Percentiles rank a stretch among this genome's conserved stretches.
These are phyloP conservation scores for Tricholoma sp. DNA, from an alignment of 768 basidiomycete genomes.

Conservation along the genomic window DNA sequence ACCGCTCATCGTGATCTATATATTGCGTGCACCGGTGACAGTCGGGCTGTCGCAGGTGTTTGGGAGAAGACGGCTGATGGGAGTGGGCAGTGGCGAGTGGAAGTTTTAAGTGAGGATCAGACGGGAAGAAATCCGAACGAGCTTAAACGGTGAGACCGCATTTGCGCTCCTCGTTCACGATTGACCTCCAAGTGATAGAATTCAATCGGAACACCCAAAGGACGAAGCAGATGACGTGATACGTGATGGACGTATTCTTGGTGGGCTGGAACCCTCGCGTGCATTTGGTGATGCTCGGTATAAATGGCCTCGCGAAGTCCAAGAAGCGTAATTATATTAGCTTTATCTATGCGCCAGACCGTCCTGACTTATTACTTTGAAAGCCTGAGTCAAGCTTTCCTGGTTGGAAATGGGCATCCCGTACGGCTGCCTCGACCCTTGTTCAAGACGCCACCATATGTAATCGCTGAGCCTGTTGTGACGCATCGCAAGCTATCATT, in stretches of 20 bases:
- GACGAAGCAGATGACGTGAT: constrained; percentile 74
- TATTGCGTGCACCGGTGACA: constrained; percentile 90
- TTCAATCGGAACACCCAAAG: constrained; percentile 78
- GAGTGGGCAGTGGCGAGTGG: constrained; percentile 80
- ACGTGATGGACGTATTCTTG: constrained; percentile 75
- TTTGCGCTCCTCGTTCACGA: neutral
- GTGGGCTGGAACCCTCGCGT: constrained; percentile 81
- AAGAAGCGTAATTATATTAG: constrained; percentile 52
- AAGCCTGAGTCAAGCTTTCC: constrained; percentile 58
- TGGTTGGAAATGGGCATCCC: constrained; percentile 53
- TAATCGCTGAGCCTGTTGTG: constrained; percentile 78
- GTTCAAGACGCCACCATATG: constrained; percentile 90
- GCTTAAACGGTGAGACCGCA: constrained; percentile 57
- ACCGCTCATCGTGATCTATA: constrained; percentile 79
- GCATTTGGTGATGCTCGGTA: constrained; percentile 90
- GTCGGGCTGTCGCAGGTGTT: constrained; percentile 91
- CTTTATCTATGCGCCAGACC: neutral
- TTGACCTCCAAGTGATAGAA: constrained; percentile 33
- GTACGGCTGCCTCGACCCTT: constrained; percentile 55
- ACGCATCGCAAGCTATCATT: constrained; percentile 69
- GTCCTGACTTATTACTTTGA: constrained; percentile 1
- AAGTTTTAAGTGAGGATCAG: constrained; percentile 94
- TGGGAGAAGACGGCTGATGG: constrained; percentile 70
- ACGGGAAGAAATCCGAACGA: constrained; percentile 90
- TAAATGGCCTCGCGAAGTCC: constrained; percentile 76